Evolutionary conservation across 2,329 filamentous ascomycete genomes (phyloP).

Genomic region (Xylaria sp.): DNA sequence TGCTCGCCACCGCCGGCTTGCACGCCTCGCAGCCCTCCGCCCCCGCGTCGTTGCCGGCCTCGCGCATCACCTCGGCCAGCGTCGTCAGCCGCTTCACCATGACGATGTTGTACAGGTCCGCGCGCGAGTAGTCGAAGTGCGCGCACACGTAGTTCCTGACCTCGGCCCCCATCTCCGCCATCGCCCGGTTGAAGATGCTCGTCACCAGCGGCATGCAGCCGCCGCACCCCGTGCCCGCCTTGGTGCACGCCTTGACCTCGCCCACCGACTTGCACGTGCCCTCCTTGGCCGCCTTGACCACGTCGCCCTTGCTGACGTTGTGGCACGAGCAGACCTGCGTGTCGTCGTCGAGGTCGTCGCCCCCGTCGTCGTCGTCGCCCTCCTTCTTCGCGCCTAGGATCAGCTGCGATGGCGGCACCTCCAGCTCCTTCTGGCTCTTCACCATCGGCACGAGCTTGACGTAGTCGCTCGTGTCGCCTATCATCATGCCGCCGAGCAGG

Average conservation of each 20-base stretch:
- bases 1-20: slow-evolving; percentile 83
- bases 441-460: slow-evolving; percentile 89
- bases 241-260: slow-evolving; percentile 89
- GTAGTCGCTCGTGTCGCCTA: slow-evolving; percentile 90
- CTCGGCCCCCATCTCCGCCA: slow-evolving; percentile 85
- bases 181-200: slow-evolving; percentile 88
- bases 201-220: slow-evolving; percentile 90
- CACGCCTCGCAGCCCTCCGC: slow-evolving; percentile 88
- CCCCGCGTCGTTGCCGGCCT: slow-evolving; percentile 74
- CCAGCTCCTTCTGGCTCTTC: slow-evolving; percentile 81
- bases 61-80: slow-evolving; percentile 80
- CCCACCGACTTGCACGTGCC: slow-evolving; percentile 83
- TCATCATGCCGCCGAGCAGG: slow-evolving; percentile 96
- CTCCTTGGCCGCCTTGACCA: slow-evolving; percentile 76
- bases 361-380: slow-evolving; percentile 75
- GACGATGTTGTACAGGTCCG: slow-evolving; percentile 90
- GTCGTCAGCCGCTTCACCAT: slow-evolving; percentile 81
- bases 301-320: slow-evolving; percentile 87
- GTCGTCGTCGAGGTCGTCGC: slow-evolving; percentile 82
- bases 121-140: slow-evolving; percentile 85
- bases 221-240: slow-evolving; percentile 89
- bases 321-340: slow-evolving; percentile 93
- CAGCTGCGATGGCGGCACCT: slow-evolving; percentile 81
- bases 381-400: slow-evolving; percentile 81
- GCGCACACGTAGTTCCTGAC: slow-evolving; percentile 87